phyloP scores from a whole-genome alignment of 257 asterid genomes.

The Forsythia viridissima region DNA sequence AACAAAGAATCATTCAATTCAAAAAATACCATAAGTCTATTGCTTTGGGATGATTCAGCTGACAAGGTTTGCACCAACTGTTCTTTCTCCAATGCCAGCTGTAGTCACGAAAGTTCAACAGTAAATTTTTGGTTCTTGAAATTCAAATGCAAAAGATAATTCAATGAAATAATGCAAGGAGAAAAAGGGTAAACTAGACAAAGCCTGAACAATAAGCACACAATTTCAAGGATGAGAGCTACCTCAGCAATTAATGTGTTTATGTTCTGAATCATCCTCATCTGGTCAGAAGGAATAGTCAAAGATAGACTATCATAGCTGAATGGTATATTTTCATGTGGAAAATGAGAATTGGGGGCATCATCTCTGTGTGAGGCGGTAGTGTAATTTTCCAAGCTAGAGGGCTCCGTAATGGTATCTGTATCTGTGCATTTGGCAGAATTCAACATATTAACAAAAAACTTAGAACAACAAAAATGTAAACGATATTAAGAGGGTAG shows the following conservation, averaged over 20 bases:
- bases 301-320: constrained; percentile 48
- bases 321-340: constrained; percentile 48
- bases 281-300: constrained; percentile 79
- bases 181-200: constrained; percentile 11
- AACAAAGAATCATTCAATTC: constrained; percentile 7
- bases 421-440: constrained; percentile 29
- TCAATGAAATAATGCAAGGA: constrained; percentile 7
- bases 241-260: constrained; percentile 86
- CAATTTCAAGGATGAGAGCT: constrained; percentile 25
- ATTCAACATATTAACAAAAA: constrained; percentile 20
- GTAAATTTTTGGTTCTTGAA: constrained; percentile 21
- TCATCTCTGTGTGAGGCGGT: constrained; percentile 36
- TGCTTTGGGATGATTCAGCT: constrained; percentile 69
- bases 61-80: constrained; percentile 76
- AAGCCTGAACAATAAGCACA: constrained; percentile 16
- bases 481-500: background rate
- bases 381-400: constrained; percentile 31
- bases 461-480: constrained; percentile 21
- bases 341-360: constrained; percentile 40
- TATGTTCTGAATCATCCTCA: constrained; percentile 73
- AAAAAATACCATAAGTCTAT: constrained; percentile 68
- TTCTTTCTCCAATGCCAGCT: constrained; percentile 85
- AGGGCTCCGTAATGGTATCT: constrained; percentile 31
- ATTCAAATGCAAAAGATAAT: constrained; percentile 19
- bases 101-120: constrained; percentile 30